These are phyloP conservation scores for Ophiostoma himal-ulmi DNA, from an alignment of 2,329 filamentous ascomycete genomes.

Conservation along the genomic window DNA sequence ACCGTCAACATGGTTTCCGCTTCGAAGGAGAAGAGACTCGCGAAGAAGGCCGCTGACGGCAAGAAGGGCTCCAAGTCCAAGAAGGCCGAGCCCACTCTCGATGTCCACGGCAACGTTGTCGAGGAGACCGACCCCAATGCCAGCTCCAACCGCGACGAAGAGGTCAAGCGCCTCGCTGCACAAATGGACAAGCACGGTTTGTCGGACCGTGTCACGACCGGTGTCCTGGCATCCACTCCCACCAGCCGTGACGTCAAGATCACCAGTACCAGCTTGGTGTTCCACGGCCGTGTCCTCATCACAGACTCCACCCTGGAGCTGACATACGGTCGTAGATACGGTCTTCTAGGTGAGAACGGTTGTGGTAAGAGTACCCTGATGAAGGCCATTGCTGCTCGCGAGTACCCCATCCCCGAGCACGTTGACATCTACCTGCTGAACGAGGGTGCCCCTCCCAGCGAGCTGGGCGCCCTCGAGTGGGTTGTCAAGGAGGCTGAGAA, in stretches of 20 bases:
- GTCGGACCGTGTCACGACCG: constrained; percentile 95
- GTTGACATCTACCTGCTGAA: constrained; percentile 98
- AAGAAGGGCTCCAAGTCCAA: constrained; percentile 68
- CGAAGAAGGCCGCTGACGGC: constrained; percentile 65
- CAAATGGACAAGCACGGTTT: constrained; percentile 96
- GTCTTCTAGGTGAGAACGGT: constrained; percentile 95
- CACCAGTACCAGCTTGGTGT: constrained; percentile 84
- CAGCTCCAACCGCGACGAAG: constrained; percentile 65
- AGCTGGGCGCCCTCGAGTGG: constrained; percentile 92
- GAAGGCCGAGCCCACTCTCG: constrained; percentile 60
- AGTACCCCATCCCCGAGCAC: constrained; percentile 93
- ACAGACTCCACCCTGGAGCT: constrained; percentile 91
- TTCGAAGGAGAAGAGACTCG: constrained; percentile 66
- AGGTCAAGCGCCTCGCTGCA: constrained; percentile 78
- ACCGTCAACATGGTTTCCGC: constrained; percentile 57
- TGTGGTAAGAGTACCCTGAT: constrained; percentile 98
- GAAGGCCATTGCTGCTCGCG: constrained; percentile 87
- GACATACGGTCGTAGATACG: constrained; percentile 87
- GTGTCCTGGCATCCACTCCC: constrained; percentile 80
- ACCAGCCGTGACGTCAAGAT: constrained; percentile 96
- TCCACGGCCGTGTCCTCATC: constrained; percentile 95
- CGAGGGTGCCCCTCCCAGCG: constrained; percentile 84
- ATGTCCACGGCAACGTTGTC: constrained; percentile 54
- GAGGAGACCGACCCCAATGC: constrained; percentile 49
- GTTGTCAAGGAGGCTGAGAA: constrained; percentile 91